Conservation (phyloP, 179 eudicot genomes). For the Camellia oleifera region DNA sequence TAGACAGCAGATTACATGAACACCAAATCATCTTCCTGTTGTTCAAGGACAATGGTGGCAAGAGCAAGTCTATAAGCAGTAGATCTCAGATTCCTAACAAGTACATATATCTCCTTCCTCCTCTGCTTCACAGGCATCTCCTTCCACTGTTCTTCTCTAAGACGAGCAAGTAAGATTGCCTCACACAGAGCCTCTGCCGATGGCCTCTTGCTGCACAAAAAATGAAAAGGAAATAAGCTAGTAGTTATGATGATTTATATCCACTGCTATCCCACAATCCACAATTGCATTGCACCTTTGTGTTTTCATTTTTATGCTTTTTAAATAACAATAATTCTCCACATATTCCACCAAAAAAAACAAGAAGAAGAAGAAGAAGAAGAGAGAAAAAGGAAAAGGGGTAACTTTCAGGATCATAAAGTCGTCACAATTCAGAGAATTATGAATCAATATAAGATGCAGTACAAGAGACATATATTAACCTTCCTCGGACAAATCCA, state of each 20-base stretch:
- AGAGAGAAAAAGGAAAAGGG: too few species aligned
- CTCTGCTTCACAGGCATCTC: constrained; percentile 45
- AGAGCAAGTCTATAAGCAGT: constrained; percentile 78
- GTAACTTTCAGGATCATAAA: background rate
- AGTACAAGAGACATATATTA: constrained; percentile 11
- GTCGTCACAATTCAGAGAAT: background rate
- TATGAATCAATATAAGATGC: constrained; percentile 3
- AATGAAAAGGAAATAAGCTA: background rate
- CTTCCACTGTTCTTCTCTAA: constrained; percentile 79
- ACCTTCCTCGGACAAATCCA: constrained; percentile 92
- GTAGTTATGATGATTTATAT: background rate
- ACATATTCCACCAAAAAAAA: background rate
- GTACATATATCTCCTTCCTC: constrained; percentile 71
- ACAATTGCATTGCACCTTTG: background rate
- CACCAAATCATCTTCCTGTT: constrained; percentile 52
- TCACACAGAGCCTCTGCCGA: constrained; percentile 63
- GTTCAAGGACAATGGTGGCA: constrained; percentile 72
- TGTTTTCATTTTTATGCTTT: background rate
- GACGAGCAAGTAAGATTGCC: constrained; percentile 58
- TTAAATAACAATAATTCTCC: background rate
- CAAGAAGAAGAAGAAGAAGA: too few species aligned
- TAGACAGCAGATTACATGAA: constrained; percentile 33
- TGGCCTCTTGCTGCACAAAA: constrained; percentile 66
- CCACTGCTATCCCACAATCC: background rate
- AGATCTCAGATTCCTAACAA: constrained; percentile 82